A percentile compares a stretch with the other conserved stretches of the same genome.
phyloP scores from a whole-genome alignment of 345 rosid genomes.

The Psidium guajava region DNA sequence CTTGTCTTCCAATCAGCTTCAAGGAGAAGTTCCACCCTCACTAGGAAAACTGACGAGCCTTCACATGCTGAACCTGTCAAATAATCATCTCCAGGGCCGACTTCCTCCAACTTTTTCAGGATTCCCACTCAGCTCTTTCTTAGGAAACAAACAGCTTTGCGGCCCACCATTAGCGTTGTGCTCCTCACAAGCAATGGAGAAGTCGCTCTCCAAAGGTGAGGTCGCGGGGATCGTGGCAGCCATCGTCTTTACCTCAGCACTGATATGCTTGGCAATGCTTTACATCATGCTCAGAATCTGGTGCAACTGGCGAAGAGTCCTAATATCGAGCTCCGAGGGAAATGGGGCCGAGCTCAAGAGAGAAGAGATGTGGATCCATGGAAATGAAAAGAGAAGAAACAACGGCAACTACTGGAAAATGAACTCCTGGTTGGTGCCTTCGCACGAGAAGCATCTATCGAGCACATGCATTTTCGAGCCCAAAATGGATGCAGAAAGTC shows the following conservation, averaged over 20 bases:
- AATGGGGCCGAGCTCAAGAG: constrained; percentile 18
- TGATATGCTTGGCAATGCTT: constrained; percentile 49
- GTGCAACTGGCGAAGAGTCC: constrained; percentile 45
- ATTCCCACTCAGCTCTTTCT: constrained; percentile 48
- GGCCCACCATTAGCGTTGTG: constrained; percentile 54
- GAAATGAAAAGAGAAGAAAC: constrained; percentile 23
- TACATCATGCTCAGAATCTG: constrained; percentile 62
- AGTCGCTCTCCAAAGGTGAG: constrained; percentile 25
- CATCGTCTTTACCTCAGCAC: constrained; percentile 46
- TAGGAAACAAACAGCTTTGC: constrained; percentile 39
- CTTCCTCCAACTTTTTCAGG: constrained; percentile 44
- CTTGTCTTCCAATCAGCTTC: constrained; percentile 56
- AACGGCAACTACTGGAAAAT: constrained; percentile 33
- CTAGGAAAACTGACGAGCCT: constrained; percentile 72
- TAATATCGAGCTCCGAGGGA: constrained; percentile 24
- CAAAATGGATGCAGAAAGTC: constrained; percentile 19
- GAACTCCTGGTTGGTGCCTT: constrained; percentile 20
- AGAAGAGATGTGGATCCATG: constrained; percentile 25
- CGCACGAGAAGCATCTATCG: constrained; percentile 16
- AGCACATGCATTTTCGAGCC: constrained; percentile 26
- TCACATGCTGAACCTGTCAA: constrained; percentile 58
- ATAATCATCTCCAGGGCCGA: constrained; percentile 57
- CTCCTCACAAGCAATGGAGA: constrained; percentile 9
- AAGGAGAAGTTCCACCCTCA: constrained; percentile 49
- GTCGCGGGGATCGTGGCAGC: constrained; percentile 31